Conservation (phyloP, 2,329 filamentous ascomycete species). For the Rosellinia necatrix region DNA sequence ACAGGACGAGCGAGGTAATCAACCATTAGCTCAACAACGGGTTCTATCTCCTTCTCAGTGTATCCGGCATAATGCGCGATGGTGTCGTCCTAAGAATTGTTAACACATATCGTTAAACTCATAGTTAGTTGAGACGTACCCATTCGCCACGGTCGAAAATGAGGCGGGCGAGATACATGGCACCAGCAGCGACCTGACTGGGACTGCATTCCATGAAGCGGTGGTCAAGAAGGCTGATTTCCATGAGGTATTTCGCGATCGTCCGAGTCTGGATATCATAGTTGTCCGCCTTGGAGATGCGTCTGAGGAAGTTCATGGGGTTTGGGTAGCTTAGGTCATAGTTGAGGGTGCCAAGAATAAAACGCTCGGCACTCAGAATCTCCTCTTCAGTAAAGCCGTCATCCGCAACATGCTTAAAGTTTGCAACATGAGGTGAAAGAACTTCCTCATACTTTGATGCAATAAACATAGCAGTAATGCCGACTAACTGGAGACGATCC, state of each 20-base stretch:
- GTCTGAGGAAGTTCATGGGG: slow-evolving; percentile 98
- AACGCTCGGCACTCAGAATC: slow-evolving; percentile 96
- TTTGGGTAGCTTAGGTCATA: slow-evolving; percentile 99
- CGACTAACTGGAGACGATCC: slow-evolving; percentile 93
- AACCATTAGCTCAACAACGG: slow-evolving; percentile 91
- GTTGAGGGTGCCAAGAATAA: slow-evolving; percentile 86
- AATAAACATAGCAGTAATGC: slow-evolving; percentile 99
- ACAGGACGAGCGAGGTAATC: slow-evolving; percentile 93
- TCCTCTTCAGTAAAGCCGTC: slow-evolving; percentile 95
- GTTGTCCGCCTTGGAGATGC: slow-evolving; percentile 98
- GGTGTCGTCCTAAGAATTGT: slow-evolving; percentile 70
- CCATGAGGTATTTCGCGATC: slow-evolving; percentile 95
- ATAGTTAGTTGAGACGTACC: slow-evolving; percentile 61
- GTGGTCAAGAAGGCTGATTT: slow-evolving; percentile 94
- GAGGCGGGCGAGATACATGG: slow-evolving; percentile 92
- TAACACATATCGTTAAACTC: slow-evolving; percentile 30
- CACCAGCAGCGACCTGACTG: slow-evolving; percentile 86
- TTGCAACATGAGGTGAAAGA: slow-evolving; percentile 91
- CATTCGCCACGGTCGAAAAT: slow-evolving; percentile 91
- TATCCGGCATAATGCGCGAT: slow-evolving; percentile 92
- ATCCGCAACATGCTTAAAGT: slow-evolving; percentile 96
- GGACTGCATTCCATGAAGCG: slow-evolving; percentile 89
- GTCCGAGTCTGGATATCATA: slow-evolving; percentile 98
- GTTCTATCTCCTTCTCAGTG: slow-evolving; percentile 88
- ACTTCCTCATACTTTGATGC: slow-evolving; percentile 99